These are phyloP conservation scores for Atractiella rhizophila DNA, from an alignment of 768 basidiomycete genomes.

Conservation along the genomic window DNA sequence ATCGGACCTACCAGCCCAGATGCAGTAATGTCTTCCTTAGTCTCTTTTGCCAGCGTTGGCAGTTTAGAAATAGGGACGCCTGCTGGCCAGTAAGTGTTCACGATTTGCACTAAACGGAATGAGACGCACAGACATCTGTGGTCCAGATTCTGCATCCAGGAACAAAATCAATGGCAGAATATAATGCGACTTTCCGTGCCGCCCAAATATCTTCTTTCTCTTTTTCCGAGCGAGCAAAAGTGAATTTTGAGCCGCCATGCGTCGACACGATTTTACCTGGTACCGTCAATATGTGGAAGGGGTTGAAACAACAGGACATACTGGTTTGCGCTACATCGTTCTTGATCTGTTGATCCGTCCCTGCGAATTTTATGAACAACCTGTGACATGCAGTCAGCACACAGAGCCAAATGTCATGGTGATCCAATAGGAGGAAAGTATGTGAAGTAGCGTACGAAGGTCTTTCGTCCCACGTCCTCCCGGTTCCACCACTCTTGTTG, in stretches of 20 bases:
- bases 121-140: conserved; percentile 53
- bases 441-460: conserved; percentile 4
- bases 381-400: conserved; percentile 1
- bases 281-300: not conserved
- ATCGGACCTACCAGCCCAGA: conserved; percentile 43
- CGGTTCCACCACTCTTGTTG: conserved; percentile 38
- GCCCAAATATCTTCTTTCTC: conserved; percentile 61
- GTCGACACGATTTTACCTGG: conserved; percentile 31
- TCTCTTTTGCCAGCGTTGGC: conserved; percentile 31
- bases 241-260: conserved; percentile 42
- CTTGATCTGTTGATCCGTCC: conserved; percentile 34
- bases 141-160: conserved; percentile 51
- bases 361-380: conserved; percentile 78
- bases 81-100: conserved; percentile 17
- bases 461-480: conserved; percentile 18
- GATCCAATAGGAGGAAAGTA: not conserved
- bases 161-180: conserved; percentile 17
- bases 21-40: conserved; percentile 44
- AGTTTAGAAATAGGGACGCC: conserved; percentile 28
- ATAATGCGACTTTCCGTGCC: conserved; percentile 19
- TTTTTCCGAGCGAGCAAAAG: conserved; percentile 52
- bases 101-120: conserved; percentile 17
- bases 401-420: not conserved
- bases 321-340: conserved; percentile 24
- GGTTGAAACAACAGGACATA: not conserved